These are phyloP conservation scores for Alternaria alternata DNA, from an alignment of 2,329 filamentous ascomycete genomes.

Conservation along the genomic window DNA sequence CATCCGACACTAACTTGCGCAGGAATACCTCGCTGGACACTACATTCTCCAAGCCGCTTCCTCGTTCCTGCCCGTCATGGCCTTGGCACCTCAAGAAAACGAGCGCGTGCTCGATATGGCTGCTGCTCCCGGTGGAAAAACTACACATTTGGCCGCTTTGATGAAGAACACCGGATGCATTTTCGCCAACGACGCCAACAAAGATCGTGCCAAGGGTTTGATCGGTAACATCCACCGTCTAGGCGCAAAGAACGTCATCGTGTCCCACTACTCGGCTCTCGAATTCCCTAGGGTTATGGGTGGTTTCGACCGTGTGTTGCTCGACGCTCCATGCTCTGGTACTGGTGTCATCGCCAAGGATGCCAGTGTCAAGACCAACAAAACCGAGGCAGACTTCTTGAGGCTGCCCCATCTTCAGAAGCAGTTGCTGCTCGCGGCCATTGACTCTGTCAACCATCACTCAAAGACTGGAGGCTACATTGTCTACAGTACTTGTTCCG, in stretches of 20 bases:
- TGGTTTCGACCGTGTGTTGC: constrained; percentile 91
- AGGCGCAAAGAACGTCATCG: constrained; percentile 90
- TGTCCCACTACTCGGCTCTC: constrained; percentile 93
- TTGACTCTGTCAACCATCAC: constrained; percentile 91
- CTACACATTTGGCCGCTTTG: constrained; percentile 92
- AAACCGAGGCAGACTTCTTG: constrained; percentile 94
- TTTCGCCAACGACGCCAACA: constrained; percentile 96
- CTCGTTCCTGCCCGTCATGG: constrained; percentile 97
- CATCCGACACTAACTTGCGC: neutral
- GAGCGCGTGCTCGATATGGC: constrained; percentile 81
- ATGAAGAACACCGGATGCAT: constrained; percentile 98
- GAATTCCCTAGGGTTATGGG: constrained; percentile 95
- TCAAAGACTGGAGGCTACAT: constrained; percentile 94
- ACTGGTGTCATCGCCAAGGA: constrained; percentile 99
- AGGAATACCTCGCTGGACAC: constrained; percentile 92
- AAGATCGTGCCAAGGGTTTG: constrained; percentile 90
- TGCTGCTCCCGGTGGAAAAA: constrained; percentile 94
- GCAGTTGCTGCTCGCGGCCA: constrained; percentile 88
- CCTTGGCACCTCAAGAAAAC: constrained; percentile 89
- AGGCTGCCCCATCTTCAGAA: constrained; percentile 93
- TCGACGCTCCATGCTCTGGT: constrained; percentile 94
- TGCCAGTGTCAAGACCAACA: constrained; percentile 88
- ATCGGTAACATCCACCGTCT: constrained; percentile 96
- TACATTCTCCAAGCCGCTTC: constrained; percentile 98
- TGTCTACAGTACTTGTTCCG: constrained; percentile 95